Evolutionary conservation across 2,329 filamentous ascomycete species (phyloP), one percentile per base, ranked within the genome.

Genomic region (Aspergillus clavatus): DNA sequence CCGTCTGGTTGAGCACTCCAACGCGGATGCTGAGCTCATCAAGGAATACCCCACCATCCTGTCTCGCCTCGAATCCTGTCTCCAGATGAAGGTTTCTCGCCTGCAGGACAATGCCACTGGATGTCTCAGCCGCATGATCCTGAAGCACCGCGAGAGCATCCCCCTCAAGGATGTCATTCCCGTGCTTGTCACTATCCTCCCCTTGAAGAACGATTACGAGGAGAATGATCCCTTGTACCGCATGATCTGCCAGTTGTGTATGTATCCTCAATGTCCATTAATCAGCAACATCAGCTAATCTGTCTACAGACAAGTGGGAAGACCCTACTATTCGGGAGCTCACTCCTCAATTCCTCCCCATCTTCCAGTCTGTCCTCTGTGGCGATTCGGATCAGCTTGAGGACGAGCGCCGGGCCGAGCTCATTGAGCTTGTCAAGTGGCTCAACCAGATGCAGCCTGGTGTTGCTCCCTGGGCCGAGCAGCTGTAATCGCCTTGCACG

Each of bases 191-290:
- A 79, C 80, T 50, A 79, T 90, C 22, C 79, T 97, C 28, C 93
- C 93, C 7, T 77, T 97, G 51, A 87, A 87, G 68, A 90, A 95
- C 65, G 93, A 97, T 68, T 97, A 81, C 59, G 89, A 96, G 70
- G 93, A 97, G 80, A 97, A 98, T 72, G 87, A 88, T 60, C 89
- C 93, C 7, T 83, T 97, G 48, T 98, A 86, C 72, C 80, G 86
- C 67, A 94, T 90, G 81, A 84, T 98, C 60, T 84, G 87, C 68
- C 83, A 86, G 69, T 79, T 97, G 53, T 96, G 82, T 86, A 76
- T 75, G 82, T 79, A 26, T 27, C 23, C 24, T 26, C 40, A 8
- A n/a, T n/a, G 10, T 19, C 33, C 19, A 48, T 22, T 11, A 4
- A 12, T 33, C 26, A 19, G 7, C 2, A 33, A 38, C 21, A 7